A percentile compares a stretch with the other conserved stretches of the same genome.
Conservation (phyloP, 2,329 filamentous ascomycete genomes). For the Aspergillus texensis region DNA sequence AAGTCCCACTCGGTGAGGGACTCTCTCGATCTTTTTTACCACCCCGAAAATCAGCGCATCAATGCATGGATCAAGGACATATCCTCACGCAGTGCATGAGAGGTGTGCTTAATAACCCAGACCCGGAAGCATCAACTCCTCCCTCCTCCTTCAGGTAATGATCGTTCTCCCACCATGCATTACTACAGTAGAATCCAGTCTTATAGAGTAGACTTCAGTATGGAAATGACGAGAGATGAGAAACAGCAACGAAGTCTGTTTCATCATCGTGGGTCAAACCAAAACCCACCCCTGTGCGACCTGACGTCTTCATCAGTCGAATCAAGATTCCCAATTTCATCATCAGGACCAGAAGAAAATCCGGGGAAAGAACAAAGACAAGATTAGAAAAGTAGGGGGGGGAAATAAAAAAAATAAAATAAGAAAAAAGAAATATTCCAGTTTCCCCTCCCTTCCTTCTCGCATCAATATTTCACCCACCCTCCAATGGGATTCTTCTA, state of each 20-base stretch:
- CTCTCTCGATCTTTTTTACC: background rate
- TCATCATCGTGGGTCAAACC: background rate
- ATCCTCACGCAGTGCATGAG: background rate
- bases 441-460: background rate
- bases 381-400: too few relatives aligned
- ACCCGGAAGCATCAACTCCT: background rate
- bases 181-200: background rate
- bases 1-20: background rate
- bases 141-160: conserved; percentile 4
- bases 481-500: background rate
- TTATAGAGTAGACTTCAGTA: background rate
- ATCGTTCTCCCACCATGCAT: background rate
- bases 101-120: background rate
- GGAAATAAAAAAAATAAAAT: too few relatives aligned
- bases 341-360: background rate
- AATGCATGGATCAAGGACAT: background rate
- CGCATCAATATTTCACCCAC: background rate
- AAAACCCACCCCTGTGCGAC: background rate
- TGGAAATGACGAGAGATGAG: background rate
- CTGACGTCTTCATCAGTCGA: conserved; percentile 3
- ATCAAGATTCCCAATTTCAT: background rate
- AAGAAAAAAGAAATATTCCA: too few relatives aligned
- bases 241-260: background rate
- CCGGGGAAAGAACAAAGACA: background rate
- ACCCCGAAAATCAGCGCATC: background rate